Conservation (phyloP, 1,139 yeast species). For the Arxiozyma heterogenica region DNA sequence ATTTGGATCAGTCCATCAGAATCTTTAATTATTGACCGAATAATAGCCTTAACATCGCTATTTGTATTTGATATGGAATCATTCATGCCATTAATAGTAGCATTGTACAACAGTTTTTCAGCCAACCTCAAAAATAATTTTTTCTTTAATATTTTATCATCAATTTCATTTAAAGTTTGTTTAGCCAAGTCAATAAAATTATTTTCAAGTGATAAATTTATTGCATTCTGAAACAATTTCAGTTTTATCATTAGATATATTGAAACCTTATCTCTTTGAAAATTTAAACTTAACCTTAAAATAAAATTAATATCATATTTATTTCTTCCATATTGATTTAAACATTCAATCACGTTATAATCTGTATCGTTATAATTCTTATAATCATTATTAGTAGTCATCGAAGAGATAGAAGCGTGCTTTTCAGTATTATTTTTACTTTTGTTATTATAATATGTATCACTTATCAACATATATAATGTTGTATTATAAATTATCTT, state of each 20-base stretch:
- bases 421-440: too few relatives aligned
- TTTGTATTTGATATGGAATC: slow-evolving; percentile 7
- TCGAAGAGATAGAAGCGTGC: background rate
- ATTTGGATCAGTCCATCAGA: slow-evolving; percentile 53
- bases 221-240: slow-evolving; percentile 71
- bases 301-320: slow-evolving; percentile 59
- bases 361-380: slow-evolving; percentile 26
- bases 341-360: slow-evolving; percentile 40
- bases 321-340: slow-evolving; percentile 33
- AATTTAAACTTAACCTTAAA: slow-evolving; percentile 59
- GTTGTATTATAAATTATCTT: slow-evolving; percentile 60
- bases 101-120: slow-evolving; percentile 35
- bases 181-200: slow-evolving; percentile 33
- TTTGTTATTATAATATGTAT: too few relatives aligned
- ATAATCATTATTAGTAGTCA: slow-evolving; percentile 24
- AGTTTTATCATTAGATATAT: slow-evolving; percentile 60
- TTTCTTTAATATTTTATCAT: slow-evolving; percentile 43
- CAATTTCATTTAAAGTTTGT: slow-evolving; percentile 40
- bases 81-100: slow-evolving; percentile 10
- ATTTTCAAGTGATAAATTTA: slow-evolving; percentile 57
- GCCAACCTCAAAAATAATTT: slow-evolving; percentile 69
- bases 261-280: slow-evolving; percentile 53
- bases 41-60: slow-evolving; percentile 25
- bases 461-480: slow-evolving; percentile 53
- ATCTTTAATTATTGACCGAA: slow-evolving; percentile 37